These are phyloP conservation scores for Fusarium bactridioides DNA, from an alignment of 2,329 filamentous ascomycete species.

Conservation along the genomic window DNA sequence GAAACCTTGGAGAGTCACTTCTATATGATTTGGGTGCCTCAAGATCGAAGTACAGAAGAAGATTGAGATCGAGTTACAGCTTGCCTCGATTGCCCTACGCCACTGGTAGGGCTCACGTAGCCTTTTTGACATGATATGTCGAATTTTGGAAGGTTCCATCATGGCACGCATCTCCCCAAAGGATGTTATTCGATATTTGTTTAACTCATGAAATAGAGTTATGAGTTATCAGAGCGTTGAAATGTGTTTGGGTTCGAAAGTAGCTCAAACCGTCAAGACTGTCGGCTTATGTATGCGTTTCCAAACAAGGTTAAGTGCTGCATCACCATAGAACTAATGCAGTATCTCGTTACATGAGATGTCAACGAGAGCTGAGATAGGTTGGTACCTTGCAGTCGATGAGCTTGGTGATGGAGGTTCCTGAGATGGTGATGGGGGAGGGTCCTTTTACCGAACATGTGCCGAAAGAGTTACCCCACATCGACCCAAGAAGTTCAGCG, in stretches of 20 bases:
- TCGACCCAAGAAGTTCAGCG: constrained; percentile 47
- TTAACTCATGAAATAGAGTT: neutral
- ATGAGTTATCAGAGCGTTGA: neutral
- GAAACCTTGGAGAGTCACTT: neutral
- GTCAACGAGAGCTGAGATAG: neutral
- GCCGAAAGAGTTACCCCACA: constrained; percentile 46
- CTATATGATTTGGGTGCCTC: neutral
- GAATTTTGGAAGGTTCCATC: neutral
- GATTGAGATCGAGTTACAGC: neutral
- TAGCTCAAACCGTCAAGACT: neutral
- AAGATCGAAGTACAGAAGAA: neutral
- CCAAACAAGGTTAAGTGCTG: neutral
- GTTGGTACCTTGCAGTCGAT: neutral
- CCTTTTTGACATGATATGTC: neutral
- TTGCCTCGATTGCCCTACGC: constrained; percentile 2
- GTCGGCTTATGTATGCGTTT: neutral
- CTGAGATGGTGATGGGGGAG: neutral
- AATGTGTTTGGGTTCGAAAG: neutral
- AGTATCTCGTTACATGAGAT: neutral
- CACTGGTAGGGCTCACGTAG: constrained; percentile 6
- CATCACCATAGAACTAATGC: neutral
- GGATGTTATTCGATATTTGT: neutral
- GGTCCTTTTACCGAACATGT: constrained; percentile 22
- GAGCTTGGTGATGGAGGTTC: neutral
- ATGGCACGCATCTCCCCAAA: neutral